These are phyloP conservation scores for Colletotrichum spinosum DNA, from an alignment of 2,329 filamentous ascomycete species.

Conservation along the genomic window DNA sequence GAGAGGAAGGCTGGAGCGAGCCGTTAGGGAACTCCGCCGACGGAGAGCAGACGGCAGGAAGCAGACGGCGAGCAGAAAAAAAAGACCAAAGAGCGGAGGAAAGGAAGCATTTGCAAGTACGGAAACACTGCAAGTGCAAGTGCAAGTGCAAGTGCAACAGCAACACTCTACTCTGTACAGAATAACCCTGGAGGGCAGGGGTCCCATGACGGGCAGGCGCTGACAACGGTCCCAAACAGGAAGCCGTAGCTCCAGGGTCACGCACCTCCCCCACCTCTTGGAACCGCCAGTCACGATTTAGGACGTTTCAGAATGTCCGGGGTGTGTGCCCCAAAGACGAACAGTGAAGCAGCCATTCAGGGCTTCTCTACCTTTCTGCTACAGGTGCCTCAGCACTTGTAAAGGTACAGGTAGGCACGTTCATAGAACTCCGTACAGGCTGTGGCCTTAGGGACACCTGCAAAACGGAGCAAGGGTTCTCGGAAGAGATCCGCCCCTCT, in stretches of 20 bases:
- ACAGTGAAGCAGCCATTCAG: constrained; percentile 31
- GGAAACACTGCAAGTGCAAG: too few species aligned
- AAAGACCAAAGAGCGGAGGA: neutral
- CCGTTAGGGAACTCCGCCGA: neutral
- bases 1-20: neutral
- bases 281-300: constrained; percentile 34
- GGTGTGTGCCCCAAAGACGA: constrained; percentile 6
- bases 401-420: too few species aligned
- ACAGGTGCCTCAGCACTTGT: too few species aligned
- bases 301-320: constrained; percentile 35
- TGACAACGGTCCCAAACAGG: constrained; percentile 20
- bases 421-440: too few species aligned
- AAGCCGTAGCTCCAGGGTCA: constrained; percentile 28
- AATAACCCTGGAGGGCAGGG: neutral
- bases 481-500: constrained; percentile 36
- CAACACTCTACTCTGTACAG: too few species aligned
- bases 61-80: neutral
- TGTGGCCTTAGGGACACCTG: neutral
- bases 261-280: constrained; percentile 20
- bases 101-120: constrained; percentile 20
- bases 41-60: neutral
- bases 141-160: too few species aligned
- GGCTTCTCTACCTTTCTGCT: too few species aligned
- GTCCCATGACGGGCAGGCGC: constrained; percentile 14
- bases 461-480: constrained; percentile 20